Evolutionary conservation across 306 rosid species (phyloP).

Genomic region (Boehmeria nivea): DNA sequence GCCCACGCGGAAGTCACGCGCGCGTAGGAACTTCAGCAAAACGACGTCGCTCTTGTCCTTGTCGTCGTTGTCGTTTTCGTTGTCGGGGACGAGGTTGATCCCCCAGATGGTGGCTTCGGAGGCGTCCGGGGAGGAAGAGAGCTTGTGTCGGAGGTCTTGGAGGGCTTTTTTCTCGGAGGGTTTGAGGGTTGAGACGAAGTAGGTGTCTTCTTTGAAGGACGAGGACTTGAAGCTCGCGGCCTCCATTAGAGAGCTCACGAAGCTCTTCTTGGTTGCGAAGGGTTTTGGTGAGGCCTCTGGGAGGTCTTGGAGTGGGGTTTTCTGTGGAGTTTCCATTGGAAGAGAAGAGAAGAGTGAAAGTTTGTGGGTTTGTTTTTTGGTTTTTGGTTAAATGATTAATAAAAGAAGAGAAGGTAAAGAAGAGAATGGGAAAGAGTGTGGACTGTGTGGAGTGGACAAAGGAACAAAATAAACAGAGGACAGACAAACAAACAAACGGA

Average conservation of each 20-base stretch:
- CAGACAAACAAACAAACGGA: constrained; percentile 3
- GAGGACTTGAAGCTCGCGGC: constrained; percentile 47
- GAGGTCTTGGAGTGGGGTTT: constrained; percentile 32
- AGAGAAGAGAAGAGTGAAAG: not conserved
- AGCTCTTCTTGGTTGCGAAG: constrained; percentile 42
- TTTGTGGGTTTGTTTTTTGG: not conserved
- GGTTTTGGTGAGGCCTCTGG: constrained; percentile 62
- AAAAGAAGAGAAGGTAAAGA: not conserved
- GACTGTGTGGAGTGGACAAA: not conserved
- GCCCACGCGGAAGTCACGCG: constrained; percentile 72
- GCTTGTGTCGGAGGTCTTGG: constrained; percentile 57
- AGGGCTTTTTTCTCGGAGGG: constrained; percentile 77
- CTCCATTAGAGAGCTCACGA: constrained; percentile 65
- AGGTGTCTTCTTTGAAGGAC: constrained; percentile 78
- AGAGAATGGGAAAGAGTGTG: too few species aligned
- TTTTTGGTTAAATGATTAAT: constrained; percentile 11
- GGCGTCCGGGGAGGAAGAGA: constrained; percentile 28
- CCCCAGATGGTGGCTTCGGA: constrained; percentile 67
- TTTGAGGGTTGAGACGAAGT: constrained; percentile 51
- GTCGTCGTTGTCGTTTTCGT: constrained; percentile 33
- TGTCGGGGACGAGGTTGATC: constrained; percentile 48
- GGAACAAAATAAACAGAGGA: not conserved
- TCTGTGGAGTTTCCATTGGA: constrained; percentile 46
- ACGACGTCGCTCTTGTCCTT: constrained; percentile 77
- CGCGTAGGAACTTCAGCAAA: constrained; percentile 79